These are phyloP conservation scores for Coleophoma cylindrospora DNA, from an alignment of 2,329 filamentous ascomycete genomes.

Conservation along the genomic window DNA sequence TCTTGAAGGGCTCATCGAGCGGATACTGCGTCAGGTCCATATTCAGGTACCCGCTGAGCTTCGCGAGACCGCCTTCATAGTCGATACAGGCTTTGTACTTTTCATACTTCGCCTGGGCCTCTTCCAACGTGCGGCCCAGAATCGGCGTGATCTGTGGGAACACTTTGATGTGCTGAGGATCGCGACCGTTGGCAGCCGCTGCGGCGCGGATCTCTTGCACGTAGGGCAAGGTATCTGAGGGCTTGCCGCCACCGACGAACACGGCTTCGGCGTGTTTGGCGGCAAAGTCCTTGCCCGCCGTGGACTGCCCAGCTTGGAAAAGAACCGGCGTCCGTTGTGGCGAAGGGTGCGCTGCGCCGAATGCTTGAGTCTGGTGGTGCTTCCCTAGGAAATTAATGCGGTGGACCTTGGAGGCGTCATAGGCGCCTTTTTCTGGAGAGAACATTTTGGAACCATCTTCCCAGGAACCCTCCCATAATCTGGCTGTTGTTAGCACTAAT, in stretches of 20 bases:
- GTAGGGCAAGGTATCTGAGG: conserved; percentile 51
- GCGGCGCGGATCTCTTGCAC: conserved; percentile 57
- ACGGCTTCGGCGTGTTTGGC: conserved; percentile 63
- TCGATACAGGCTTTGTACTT: conserved; percentile 58
- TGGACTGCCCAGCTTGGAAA: conserved; percentile 63
- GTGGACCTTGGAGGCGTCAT: conserved; percentile 48
- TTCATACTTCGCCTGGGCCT: conserved; percentile 56
- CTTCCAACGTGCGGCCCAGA: conserved; percentile 58
- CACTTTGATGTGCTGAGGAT: conserved; percentile 58
- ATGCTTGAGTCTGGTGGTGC: conserved; percentile 56
- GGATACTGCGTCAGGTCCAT: conserved; percentile 54
- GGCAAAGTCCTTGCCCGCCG: conserved; percentile 59
- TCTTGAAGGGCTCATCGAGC: conserved; percentile 52
- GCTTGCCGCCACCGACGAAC: conserved; percentile 60
- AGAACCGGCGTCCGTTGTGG: conserved; percentile 64
- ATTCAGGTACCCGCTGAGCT: conserved; percentile 69
- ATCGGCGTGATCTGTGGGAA: conserved; percentile 62
- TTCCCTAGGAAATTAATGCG: conserved; percentile 60
- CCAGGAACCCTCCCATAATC: conserved; percentile 64
- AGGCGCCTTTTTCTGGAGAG: conserved; percentile 51
- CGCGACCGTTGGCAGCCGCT: conserved; percentile 47
- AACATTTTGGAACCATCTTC: conserved; percentile 61
- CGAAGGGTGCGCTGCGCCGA: conserved; percentile 57
- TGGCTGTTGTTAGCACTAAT: conserved; percentile 33
- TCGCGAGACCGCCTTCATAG: conserved; percentile 57